Conservation (phyloP, 2,329 filamentous ascomycete species). For the Colletotrichum sp. region DNA sequence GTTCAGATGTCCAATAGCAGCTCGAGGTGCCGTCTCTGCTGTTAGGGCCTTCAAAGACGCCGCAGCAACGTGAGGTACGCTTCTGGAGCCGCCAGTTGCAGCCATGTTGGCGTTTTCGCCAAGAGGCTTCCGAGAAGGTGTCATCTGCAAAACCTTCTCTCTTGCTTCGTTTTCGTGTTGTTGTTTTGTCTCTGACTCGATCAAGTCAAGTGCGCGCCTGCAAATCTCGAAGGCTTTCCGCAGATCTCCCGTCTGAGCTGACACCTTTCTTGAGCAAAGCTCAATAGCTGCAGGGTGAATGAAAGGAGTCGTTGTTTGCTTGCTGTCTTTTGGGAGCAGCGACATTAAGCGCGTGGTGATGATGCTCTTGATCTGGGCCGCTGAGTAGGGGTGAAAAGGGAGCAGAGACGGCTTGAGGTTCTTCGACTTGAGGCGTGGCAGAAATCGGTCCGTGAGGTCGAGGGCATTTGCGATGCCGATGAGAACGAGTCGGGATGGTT, state of each 20-base stretch:
- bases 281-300: slow-evolving; percentile 94
- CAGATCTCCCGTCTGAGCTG: slow-evolving; percentile 91
- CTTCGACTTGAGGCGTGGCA: slow-evolving; percentile 90
- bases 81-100: slow-evolving; percentile 40
- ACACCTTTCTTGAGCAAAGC: slow-evolving; percentile 92
- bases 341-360: slow-evolving; percentile 84
- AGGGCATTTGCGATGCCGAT: slow-evolving; percentile 96
- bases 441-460: slow-evolving; percentile 92
- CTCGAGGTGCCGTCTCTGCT: slow-evolving; percentile 81
- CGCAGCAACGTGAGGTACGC: slow-evolving; percentile 52
- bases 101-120: slow-evolving; percentile 82
- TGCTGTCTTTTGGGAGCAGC: slow-evolving; percentile 64
- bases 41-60: slow-evolving; percentile 69
- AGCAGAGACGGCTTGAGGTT: slow-evolving; percentile 90
- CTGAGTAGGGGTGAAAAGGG: slow-evolving; percentile 91
- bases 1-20: slow-evolving; percentile 88
- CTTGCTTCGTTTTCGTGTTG: slow-evolving; percentile 70
- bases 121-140: slow-evolving; percentile 77
- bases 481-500: slow-evolving; percentile 78
- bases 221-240: slow-evolving; percentile 96
- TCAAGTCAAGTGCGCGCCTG: slow-evolving; percentile 84
- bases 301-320: slow-evolving; percentile 73
- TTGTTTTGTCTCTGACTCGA: slow-evolving; percentile 82
- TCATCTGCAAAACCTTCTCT: slow-evolving; percentile 62
- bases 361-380: slow-evolving; percentile 84